phyloP scores from a whole-genome alignment of 441 rosid genomes.

The Brassica hybrid region DNA sequence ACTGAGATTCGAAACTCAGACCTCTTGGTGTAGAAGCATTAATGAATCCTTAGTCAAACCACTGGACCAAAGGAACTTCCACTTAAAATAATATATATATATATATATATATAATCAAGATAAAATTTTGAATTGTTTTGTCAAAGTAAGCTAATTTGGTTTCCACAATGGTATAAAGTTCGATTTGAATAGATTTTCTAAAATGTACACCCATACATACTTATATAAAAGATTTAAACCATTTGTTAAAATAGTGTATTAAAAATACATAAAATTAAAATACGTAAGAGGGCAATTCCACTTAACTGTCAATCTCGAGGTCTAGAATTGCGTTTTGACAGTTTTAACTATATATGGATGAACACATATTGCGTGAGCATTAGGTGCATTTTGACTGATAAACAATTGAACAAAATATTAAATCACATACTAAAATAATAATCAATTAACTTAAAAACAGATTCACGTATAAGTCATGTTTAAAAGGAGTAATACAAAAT shows the following conservation, averaged over 20 bases:
- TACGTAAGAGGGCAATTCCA: constrained; percentile 12
- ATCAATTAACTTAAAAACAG: not conserved
- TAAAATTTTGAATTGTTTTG: not conserved
- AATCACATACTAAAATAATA: constrained; percentile 13
- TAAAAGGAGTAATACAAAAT: constrained; percentile 33
- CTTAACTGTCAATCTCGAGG: constrained; percentile 31
- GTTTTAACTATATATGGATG: constrained; percentile 21
- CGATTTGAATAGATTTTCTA: not conserved
- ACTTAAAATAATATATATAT: no score
- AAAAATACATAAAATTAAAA: not conserved
- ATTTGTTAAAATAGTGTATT: not conserved
- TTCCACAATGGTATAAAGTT: constrained; percentile 6
- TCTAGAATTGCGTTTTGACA: constrained; percentile 21
- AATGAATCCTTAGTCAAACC: no score
- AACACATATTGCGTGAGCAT: constrained; percentile 33
- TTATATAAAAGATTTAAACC: not conserved
- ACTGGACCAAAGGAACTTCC: no score
- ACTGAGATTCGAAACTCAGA: no score
- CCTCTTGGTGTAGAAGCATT: no score
- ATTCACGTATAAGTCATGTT: constrained; percentile 44
- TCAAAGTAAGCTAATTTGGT: not conserved
- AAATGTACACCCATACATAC: not conserved
- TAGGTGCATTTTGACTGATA: constrained; percentile 30
- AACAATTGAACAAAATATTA: not conserved
- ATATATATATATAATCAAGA: not conserved